Evolutionary conservation across 2,329 filamentous ascomycete genomes (phyloP), one percentile per base, ranked within the genome.

Genomic region (Xylariaceae sp.): DNA sequence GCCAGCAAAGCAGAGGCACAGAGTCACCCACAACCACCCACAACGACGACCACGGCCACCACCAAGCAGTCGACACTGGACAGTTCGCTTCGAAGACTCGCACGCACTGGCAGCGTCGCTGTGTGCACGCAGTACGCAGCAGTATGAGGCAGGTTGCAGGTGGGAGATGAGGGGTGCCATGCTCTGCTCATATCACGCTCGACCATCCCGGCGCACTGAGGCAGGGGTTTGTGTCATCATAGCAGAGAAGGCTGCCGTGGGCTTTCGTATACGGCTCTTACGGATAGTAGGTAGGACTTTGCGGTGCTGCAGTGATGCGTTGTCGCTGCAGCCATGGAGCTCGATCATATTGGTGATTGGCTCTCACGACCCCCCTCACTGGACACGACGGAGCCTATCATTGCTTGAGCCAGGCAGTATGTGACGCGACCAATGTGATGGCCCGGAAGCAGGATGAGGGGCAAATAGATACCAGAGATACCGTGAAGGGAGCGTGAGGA

Each of bases 291-390:
- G 39, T 53, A 56, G 44, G 42, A 42, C 34, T 45, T 54, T 53
- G 51, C 44, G 62, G 57, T 66, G 63, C 70, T 75, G 73, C 73
- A 74, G 66, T 70, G 74, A 73, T 77, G 74, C 62, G 74, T 71
- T 76, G 74, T 73, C 73, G 68, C 67, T 76, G 75, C 78, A 78
- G 72, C 73, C 73, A 73, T 74, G 60, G 73, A 73, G 73, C 72
- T 71, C 76, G 71, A 68, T 72, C 67, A 74, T 72, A 68, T 34
- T 51, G 13, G 62, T 77, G 74, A 82, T 80, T 81, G 79, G 78
- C 72, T 72, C 68, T 68, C 65, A 66, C 59, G 60, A 65, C 62
- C 71, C 70, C 77, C 57, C 76, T 67, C 64, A 63, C 65, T 62
- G 74, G 62, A 37, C 57, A 53, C 57, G 51, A 52, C 53, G 18